phyloP scores from a whole-genome alignment of 768 basidiomycete genomes.

The Lactifluus hygrophoroides region DNA sequence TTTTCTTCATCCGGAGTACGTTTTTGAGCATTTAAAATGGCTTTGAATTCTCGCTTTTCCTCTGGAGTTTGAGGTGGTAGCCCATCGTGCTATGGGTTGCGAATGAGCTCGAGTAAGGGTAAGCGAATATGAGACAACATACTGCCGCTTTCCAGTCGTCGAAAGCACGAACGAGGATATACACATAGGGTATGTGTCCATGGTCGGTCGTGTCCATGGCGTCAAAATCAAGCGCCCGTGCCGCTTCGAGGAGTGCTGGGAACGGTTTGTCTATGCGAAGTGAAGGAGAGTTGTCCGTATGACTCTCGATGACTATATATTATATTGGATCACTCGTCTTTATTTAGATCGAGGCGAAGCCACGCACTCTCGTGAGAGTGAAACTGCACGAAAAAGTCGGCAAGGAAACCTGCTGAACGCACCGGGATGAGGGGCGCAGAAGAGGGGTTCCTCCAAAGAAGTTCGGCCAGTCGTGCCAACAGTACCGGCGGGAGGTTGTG shows the following conservation, averaged over 20 bases:
- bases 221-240: slow-evolving; percentile 60
- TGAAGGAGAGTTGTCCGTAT: slow-evolving; percentile 65
- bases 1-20: slow-evolving; percentile 89
- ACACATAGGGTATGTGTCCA: slow-evolving; percentile 81
- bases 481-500: slow-evolving; percentile 61
- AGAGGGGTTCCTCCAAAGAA: slow-evolving; percentile 59
- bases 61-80: slow-evolving; percentile 42
- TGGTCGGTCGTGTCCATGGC: slow-evolving; percentile 85
- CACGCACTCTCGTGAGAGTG: slow-evolving; percentile 75
- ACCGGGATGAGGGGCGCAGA: slow-evolving; percentile 68
- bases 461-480: slow-evolving; percentile 49
- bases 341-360: background rate
- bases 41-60: slow-evolving; percentile 77
- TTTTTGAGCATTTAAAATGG: slow-evolving; percentile 50
- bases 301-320: slow-evolving; percentile 73
- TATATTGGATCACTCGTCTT: background rate
- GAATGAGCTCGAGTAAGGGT: background rate
- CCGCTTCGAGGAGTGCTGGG: slow-evolving; percentile 67
- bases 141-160: slow-evolving; percentile 79
- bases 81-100: slow-evolving; percentile 50
- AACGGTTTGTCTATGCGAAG: slow-evolving; percentile 88
- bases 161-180: slow-evolving; percentile 76
- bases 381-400: slow-evolving; percentile 82
- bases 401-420: slow-evolving; percentile 82
- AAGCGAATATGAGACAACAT: slow-evolving; percentile 24